phyloP scores from a whole-genome alignment of 2,329 filamentous ascomycete species.

The Pleochaeta shiraiana region DNA sequence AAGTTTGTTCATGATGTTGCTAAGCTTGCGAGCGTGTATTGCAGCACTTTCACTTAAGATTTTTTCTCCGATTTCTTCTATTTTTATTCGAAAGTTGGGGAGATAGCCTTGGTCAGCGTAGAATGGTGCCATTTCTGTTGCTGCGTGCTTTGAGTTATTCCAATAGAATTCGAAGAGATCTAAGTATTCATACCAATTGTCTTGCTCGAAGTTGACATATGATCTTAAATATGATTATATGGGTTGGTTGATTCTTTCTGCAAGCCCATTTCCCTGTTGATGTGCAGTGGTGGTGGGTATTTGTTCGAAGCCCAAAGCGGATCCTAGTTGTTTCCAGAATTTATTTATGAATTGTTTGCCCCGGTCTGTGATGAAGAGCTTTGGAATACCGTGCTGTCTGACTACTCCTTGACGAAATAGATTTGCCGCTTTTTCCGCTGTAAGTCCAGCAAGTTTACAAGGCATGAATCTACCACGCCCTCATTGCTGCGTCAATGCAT shows the following conservation, averaged over 20 bases:
- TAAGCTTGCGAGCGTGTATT: neutral
- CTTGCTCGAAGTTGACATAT: conserved; percentile 7
- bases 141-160: conserved; percentile 3
- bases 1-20: neutral
- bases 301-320: neutral
- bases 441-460: neutral
- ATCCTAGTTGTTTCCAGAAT: neutral
- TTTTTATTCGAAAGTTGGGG: neutral
- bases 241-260: conserved; percentile 4
- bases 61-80: neutral
- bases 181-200: conserved; percentile 6
- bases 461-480: neutral
- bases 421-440: neutral
- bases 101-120: conserved; percentile 2
- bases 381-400: neutral
- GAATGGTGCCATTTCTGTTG: conserved; percentile 1
- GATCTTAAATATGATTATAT: conserved; percentile 5
- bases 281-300: neutral
- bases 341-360: conserved; percentile 1
- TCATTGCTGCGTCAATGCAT: neutral
- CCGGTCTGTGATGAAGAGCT: neutral
- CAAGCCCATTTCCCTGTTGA: conserved; percentile 1
- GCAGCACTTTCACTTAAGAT: neutral
- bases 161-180: neutral
- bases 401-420: neutral